These are phyloP conservation scores for Leucocoprinus birnbaumii DNA, from an alignment of 768 basidiomycete genomes.

Conservation along the genomic window DNA sequence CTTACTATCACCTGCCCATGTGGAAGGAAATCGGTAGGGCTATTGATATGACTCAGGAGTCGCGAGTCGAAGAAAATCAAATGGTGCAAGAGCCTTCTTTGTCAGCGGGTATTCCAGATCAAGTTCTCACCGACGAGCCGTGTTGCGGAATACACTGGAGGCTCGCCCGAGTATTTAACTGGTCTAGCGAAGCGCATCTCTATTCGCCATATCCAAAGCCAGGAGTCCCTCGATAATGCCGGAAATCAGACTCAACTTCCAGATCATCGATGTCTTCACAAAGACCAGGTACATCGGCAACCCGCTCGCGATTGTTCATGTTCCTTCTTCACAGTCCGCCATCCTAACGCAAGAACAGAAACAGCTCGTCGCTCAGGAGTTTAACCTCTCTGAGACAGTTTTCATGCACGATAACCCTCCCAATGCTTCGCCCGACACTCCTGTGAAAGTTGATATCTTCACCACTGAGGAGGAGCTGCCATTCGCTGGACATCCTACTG, in stretches of 20 bases:
- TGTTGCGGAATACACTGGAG: no score
- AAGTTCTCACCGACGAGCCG: no score
- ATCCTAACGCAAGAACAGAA: constrained; percentile 34
- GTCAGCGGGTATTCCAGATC: no score
- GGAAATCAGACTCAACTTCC: constrained; percentile 15
- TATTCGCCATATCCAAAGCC: no score
- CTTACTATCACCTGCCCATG: no score
- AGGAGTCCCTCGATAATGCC: neutral
- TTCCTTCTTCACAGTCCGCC: constrained; percentile 21
- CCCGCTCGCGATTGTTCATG: constrained; percentile 40
- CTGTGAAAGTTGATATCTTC: constrained; percentile 38
- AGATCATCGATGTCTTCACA: constrained; percentile 44
- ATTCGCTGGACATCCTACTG: constrained; percentile 44
- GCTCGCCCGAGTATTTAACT: no score
- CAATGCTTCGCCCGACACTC: constrained; percentile 14
- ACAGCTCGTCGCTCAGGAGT: constrained; percentile 42
- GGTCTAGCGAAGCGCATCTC: no score
- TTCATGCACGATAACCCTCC: constrained; percentile 32
- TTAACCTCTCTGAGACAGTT: constrained; percentile 48
- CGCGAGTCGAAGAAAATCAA: no score
- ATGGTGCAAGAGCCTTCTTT: no score
- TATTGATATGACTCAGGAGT: no score
- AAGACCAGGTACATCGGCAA: constrained; percentile 36
- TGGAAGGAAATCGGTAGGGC: no score
- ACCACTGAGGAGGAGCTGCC: constrained; percentile 36